These are phyloP conservation scores for Metarhizium humberi DNA, from an alignment of 2,329 filamentous ascomycete species.

Conservation along the genomic window DNA sequence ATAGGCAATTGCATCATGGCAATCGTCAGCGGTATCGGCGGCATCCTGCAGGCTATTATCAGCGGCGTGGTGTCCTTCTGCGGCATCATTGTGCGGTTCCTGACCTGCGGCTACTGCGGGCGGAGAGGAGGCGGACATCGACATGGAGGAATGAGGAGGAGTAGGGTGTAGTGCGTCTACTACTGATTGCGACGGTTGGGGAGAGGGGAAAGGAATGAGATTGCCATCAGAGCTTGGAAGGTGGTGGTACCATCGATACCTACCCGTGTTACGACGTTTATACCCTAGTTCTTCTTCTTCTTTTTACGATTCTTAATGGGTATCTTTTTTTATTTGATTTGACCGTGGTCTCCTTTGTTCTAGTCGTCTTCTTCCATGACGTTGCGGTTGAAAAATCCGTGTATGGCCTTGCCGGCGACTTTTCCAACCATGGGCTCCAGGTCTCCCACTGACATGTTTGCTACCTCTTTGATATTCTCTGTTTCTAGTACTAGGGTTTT, in stretches of 20 bases:
- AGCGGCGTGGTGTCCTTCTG: slow-evolving; percentile 55
- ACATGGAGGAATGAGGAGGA: slow-evolving; percentile 10
- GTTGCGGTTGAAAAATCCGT: slow-evolving; percentile 68
- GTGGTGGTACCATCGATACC: not conserved
- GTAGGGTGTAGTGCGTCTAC: slow-evolving; percentile 11
- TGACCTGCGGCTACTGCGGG: slow-evolving; percentile 43
- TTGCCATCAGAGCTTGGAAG: too few species aligned
- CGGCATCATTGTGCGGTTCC: slow-evolving; percentile 57
- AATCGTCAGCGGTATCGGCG: slow-evolving; percentile 57
- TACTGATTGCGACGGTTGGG: not conserved
- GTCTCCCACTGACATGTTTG: slow-evolving; percentile 72
- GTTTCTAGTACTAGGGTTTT: slow-evolving; percentile 62
- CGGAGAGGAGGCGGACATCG: slow-evolving; percentile 7
- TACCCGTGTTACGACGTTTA: not conserved
- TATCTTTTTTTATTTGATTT: slow-evolving; percentile 6
- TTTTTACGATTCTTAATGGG: not conserved
- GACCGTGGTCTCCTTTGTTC: not conserved
- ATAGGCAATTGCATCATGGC: slow-evolving; percentile 60
- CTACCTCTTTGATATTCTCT: slow-evolving; percentile 71
- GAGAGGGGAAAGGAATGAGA: too few species aligned
- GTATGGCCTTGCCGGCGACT: slow-evolving; percentile 64
- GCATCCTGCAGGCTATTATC: slow-evolving; percentile 57
- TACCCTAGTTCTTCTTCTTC: not conserved
- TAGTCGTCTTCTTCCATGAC: slow-evolving; percentile 41
- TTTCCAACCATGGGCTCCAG: slow-evolving; percentile 67